A percentile compares a stretch with the other conserved stretches of the same genome.
Evolutionary conservation across 2,329 filamentous ascomycete genomes (phyloP).

Genomic region (Knoxdaviesia capensis): DNA sequence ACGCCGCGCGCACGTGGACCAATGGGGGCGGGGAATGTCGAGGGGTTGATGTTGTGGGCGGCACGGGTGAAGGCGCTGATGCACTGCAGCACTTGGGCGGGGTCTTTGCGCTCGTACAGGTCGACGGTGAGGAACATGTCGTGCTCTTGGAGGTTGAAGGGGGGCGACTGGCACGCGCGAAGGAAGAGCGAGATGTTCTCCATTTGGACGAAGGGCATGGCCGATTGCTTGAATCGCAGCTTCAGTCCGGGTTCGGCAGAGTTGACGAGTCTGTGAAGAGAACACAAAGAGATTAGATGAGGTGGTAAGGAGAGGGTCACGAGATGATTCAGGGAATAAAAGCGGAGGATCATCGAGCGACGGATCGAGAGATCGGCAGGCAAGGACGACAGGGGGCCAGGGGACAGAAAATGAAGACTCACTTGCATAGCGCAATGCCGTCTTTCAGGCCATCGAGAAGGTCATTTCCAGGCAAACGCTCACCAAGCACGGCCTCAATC

Average conservation of each 20-base stretch:
- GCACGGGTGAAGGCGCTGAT: constrained; percentile 78
- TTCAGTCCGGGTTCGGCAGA: constrained; percentile 55
- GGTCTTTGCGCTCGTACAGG: constrained; percentile 87
- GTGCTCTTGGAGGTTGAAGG: constrained; percentile 75
- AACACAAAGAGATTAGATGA: constrained; percentile 7
- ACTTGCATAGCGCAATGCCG: constrained; percentile 86
- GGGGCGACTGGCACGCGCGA: constrained; percentile 64
- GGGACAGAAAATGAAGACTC: constrained; percentile 13
- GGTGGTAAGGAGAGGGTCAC: neutral
- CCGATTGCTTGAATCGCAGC: constrained; percentile 75
- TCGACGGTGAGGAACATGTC: constrained; percentile 96
- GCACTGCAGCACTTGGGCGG: constrained; percentile 87
- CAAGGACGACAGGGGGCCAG: neutral
- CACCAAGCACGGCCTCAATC: constrained; percentile 67
- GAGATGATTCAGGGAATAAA: neutral
- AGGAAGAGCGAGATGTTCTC: constrained; percentile 98
- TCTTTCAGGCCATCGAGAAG: constrained; percentile 75
- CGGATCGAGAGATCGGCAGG: too few species aligned
- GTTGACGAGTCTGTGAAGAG: constrained; percentile 50
- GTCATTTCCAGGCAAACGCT: constrained; percentile 51
- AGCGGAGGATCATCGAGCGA: too few species aligned
- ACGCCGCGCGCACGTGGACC: constrained; percentile 41
- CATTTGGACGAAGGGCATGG: constrained; percentile 98
- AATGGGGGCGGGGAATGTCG: constrained; percentile 53
- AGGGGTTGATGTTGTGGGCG: constrained; percentile 55